Conservation (phyloP, 192 early-diverging fungal genomes). For the Rhizophagus prolifer region DNA sequence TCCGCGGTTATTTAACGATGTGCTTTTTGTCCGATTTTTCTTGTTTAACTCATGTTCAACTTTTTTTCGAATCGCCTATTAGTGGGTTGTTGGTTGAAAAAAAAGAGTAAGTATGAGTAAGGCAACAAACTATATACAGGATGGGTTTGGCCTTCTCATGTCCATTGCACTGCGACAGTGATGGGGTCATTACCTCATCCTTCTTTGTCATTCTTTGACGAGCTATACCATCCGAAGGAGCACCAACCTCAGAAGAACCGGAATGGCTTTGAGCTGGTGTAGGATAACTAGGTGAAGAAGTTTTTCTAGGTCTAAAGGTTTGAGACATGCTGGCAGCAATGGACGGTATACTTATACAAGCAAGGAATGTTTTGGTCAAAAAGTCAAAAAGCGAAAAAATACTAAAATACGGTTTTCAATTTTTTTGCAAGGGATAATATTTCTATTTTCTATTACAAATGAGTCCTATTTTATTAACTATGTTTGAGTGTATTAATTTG, state of each 20-base stretch:
- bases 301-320: constrained; percentile 10
- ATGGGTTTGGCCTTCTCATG: background rate
- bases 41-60: constrained; percentile 70
- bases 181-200: constrained; percentile 38
- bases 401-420: too few species aligned
- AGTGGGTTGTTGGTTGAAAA: background rate
- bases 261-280: constrained; percentile 16
- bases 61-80: constrained; percentile 66
- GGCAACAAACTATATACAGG: background rate
- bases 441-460: too few species aligned
- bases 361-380: constrained; percentile 3
- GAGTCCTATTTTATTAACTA: too few species aligned
- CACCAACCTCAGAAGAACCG: constrained; percentile 38
- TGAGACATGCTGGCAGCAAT: background rate
- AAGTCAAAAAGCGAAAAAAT: too few species aligned
- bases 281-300: constrained; percentile 6
- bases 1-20: constrained; percentile 28
- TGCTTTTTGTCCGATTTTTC: constrained; percentile 26
- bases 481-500: too few species aligned
- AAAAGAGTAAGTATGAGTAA: background rate
- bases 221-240: constrained; percentile 42
- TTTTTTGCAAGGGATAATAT: too few species aligned
- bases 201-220: constrained; percentile 45
- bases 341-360: background rate
- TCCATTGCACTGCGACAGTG: background rate